phyloP scores from a whole-genome alignment of 257 asterid genomes.

The Jacaranda mimosifolia region DNA sequence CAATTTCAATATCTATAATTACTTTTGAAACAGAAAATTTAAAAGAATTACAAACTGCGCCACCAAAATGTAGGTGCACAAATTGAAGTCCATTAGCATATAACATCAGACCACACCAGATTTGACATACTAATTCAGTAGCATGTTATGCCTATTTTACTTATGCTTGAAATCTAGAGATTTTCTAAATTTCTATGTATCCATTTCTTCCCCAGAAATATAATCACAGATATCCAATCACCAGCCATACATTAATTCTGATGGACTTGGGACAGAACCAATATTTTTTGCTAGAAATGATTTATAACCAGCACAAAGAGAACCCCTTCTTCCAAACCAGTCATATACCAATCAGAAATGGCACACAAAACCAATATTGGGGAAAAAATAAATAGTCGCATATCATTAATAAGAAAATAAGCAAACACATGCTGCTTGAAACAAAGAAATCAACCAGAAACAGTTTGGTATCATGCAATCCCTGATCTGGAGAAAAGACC shows the following conservation, averaged over 20 bases:
- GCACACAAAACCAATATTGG: not conserved
- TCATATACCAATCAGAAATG: not conserved
- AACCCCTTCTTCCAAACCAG: not conserved
- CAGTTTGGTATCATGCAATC: constrained; percentile 12
- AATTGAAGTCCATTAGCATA: not conserved
- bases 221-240: not conserved
- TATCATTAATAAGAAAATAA: not conserved
- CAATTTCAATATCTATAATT: no score
- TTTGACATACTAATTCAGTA: not conserved
- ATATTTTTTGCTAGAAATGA: not conserved
- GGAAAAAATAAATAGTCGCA: not conserved
- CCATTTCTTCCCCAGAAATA: not conserved
- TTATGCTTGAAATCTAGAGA: not conserved
- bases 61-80: not conserved
- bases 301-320: not conserved
- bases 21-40: not conserved
- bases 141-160: not conserved
- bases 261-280: not conserved
- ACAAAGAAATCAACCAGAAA: constrained; percentile 20
- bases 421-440: not conserved
- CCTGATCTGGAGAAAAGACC: not conserved
- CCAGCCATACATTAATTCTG: not conserved
- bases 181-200: not conserved
- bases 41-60: not conserved
- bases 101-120: not conserved